Percentiles rank a stretch among this genome's conserved stretches.
phyloP scores from a whole-genome alignment of 495 filamentous ascomycete genomes.

The Evansstolkia leycettana region DNA sequence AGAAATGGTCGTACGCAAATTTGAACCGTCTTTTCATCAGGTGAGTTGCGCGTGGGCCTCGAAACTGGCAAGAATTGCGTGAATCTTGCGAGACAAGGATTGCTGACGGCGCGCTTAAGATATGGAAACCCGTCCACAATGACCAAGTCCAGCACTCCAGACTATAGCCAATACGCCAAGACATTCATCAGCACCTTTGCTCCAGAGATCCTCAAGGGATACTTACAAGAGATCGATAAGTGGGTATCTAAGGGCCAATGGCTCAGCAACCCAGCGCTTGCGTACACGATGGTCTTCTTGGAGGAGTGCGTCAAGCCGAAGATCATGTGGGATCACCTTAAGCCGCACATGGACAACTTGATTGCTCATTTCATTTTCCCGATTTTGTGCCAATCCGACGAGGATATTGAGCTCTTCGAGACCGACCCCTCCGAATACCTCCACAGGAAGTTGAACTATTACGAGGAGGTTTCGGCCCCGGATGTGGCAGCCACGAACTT shows the following conservation, averaged over 20 bases:
- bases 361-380: constrained; percentile 93
- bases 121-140: constrained; percentile 75
- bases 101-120: constrained; percentile 25
- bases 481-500: constrained; percentile 97
- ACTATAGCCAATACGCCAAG: constrained; percentile 72
- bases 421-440: constrained; percentile 91
- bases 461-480: constrained; percentile 90
- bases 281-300: constrained; percentile 82
- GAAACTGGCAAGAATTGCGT: too few relatives aligned
- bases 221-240: constrained; percentile 85
- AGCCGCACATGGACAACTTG: constrained; percentile 82
- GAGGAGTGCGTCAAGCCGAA: constrained; percentile 98
- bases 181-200: constrained; percentile 84
- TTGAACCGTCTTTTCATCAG: constrained; percentile 90
- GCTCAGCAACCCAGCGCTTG: constrained; percentile 87
- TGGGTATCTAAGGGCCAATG: constrained; percentile 92
- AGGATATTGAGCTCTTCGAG: constrained; percentile 89
- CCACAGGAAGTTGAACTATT: constrained; percentile 93
- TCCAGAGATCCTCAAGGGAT: constrained; percentile 87
- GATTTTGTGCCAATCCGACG: constrained; percentile 80
- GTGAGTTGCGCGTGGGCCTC: constrained; percentile 29
- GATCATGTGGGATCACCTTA: constrained; percentile 87
- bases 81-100: too few relatives aligned
- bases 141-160: constrained; percentile 52
- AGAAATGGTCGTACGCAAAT: constrained; percentile 99